Conservation (phyloP, 257 asterid species). For the Fraxinus anomala region DNA sequence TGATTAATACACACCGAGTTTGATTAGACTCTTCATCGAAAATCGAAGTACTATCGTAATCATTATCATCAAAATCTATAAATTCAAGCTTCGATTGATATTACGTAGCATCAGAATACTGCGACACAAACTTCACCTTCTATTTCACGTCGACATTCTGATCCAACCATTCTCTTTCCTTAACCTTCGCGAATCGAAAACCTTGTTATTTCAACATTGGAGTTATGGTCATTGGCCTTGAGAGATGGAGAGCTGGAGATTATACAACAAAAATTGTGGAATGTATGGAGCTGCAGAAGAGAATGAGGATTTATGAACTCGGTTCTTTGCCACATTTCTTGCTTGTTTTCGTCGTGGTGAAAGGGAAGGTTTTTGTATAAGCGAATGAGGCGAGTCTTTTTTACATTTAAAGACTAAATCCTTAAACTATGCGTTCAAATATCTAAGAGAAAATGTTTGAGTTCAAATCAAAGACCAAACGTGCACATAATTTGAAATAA, state of each 20-base stretch:
- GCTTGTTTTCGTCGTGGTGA: conserved; percentile 73
- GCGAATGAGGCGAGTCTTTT: no score
- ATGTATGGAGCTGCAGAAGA: conserved; percentile 96
- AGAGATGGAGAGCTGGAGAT: conserved; percentile 69
- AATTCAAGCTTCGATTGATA: no score
- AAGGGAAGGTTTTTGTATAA: no score
- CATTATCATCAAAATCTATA: no score
- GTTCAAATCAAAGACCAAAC: no score
- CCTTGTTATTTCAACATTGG: conserved; percentile 95
- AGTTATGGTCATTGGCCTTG: conserved; percentile 82
- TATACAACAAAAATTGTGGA: conserved; percentile 70
- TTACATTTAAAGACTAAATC: no score
- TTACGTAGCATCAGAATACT: conserved; percentile 82
- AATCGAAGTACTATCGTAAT: no score
- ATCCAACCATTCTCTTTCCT: conserved; percentile 79
- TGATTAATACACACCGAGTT: no score
- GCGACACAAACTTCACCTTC: conserved; percentile 85
- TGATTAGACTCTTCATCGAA: no score
- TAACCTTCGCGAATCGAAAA: conserved; percentile 62
- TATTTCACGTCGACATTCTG: conserved; percentile 95
- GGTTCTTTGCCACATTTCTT: conserved; percentile 90
- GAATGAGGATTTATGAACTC: conserved; percentile 85
- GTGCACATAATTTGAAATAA: no score
- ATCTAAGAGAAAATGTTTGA: no score
- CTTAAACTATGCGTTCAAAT: no score